Base-by-base conservation (phyloP, 2,329 filamentous ascomycete species). In the Pseudocercospora ulei region DNA sequence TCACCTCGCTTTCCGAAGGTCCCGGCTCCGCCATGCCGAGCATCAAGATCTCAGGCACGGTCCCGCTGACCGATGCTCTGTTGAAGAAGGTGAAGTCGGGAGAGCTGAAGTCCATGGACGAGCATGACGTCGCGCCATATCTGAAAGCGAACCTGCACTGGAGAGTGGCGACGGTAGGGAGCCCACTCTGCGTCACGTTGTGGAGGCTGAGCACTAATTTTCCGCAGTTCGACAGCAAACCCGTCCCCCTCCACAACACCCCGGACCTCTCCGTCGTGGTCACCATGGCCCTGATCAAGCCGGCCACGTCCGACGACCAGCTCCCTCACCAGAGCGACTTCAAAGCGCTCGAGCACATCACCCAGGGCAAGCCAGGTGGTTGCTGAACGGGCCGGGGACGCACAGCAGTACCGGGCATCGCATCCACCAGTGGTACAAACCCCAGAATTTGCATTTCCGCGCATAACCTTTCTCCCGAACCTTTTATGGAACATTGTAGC, bases 181-280 rank as follows among this genome's bases (percentile, higher is more conserved):
- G 7, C 11, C 24, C 7, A 2, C 12, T 13, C 9, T 26, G 14
- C 26, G 4, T 9, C 2, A 3, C 7, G 9, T 9, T 0, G 26
- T 16, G 4, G 20, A 11, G 14, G 30, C 7, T 20, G 9, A 18
- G 17, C 7, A 12, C 25, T 42, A 4, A 17, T 19, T 14, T 12
- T 9, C 3, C 35, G 9, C 36, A 65, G 63, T 57, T 59, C 30
- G 58, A 66, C 38, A 59, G 57, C 35, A 56, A 53, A 9, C 42
- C 54, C 17, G 51, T 66, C n/a, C 41, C 56, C 4, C 31, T 52
- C 3, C 52, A 55, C 8, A 41, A 60, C 16, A 53, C 63, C 4
- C 52, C 57, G 1, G 61, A 60, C 17, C 57, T 68, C 19, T 51
- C 59, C 25, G 49, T 69, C 33, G 59, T 56, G 2, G 61, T 68